Conservation (phyloP, 495 filamentous ascomycete genomes). For the Cercophora scortea region DNA sequence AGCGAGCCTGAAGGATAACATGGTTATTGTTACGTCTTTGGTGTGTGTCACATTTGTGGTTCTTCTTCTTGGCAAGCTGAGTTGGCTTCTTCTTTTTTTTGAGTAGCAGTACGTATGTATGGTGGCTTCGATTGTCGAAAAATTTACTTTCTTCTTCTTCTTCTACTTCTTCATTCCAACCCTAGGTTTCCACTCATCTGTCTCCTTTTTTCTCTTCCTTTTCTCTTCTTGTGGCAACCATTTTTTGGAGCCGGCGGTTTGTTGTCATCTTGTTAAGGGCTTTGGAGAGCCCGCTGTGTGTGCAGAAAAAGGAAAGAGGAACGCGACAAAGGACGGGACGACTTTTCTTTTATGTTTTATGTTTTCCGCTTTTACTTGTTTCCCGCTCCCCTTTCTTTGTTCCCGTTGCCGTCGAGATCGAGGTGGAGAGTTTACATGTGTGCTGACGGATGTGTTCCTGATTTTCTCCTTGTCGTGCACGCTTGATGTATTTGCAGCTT, state of each 20-base stretch:
- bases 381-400: neutral
- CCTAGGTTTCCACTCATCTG: neutral
- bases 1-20: neutral
- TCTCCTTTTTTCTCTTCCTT: neutral
- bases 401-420: neutral
- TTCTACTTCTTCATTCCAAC: too few species aligned
- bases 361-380: neutral
- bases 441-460: too few species aligned
- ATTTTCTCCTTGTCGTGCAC: too few species aligned
- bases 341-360: neutral
- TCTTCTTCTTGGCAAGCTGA: too few species aligned
- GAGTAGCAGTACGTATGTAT: too few species aligned
- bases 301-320: neutral
- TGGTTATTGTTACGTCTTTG: too few species aligned
- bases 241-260: constrained; percentile 8
- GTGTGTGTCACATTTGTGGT: too few species aligned
- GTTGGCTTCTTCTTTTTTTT: too few species aligned
- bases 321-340: neutral
- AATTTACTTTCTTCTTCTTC: too few species aligned
- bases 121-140: too few species aligned
- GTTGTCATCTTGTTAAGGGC: constrained; percentile 1
- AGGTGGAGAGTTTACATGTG: too few species aligned
- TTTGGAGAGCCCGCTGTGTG: neutral
- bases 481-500: too few species aligned
- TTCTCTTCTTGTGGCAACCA: constrained; percentile 8